These are phyloP conservation scores for Kuraishia borneana DNA, from an alignment of 805 yeast genomes.

Conservation along the genomic window DNA sequence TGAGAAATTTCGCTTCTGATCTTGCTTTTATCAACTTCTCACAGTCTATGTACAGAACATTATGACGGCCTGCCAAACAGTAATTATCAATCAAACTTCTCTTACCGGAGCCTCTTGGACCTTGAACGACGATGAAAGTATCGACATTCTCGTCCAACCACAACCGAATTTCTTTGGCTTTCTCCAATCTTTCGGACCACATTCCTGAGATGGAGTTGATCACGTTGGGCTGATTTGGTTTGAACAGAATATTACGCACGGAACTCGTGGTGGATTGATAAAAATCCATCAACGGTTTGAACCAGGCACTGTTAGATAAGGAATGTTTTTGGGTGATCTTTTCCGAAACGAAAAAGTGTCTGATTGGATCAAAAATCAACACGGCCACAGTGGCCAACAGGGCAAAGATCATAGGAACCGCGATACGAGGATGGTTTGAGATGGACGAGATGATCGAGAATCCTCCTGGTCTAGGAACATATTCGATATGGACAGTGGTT, in stretches of 20 bases:
- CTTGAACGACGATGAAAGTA: constrained; percentile 81
- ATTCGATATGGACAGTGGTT: constrained; percentile 65
- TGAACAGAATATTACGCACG: constrained; percentile 11
- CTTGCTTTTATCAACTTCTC: constrained; percentile 63
- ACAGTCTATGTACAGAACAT: constrained; percentile 68
- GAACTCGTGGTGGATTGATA: constrained; percentile 15
- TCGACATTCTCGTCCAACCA: constrained; percentile 86
- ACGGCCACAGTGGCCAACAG: constrained; percentile 74
- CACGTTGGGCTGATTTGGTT: constrained; percentile 4
- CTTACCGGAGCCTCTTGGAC: constrained; percentile 96
- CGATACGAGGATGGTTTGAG: constrained; percentile 67
- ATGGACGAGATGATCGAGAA: constrained; percentile 41
- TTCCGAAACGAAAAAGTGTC: constrained; percentile 66
- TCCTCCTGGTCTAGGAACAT: constrained; percentile 42
- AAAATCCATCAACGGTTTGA: constrained; percentile 22
- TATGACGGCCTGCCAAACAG: constrained; percentile 47
- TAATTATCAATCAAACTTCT: constrained; percentile 63
- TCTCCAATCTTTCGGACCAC: constrained; percentile 66
- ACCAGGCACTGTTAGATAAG: constrained; percentile 26
- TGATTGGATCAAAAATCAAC: constrained; percentile 82
- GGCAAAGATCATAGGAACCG: constrained; percentile 74
- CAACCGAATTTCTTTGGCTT: constrained; percentile 54
- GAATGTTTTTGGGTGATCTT: constrained; percentile 56
- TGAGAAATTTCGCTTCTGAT: constrained; percentile 58
- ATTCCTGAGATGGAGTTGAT: constrained; percentile 12